Evolutionary conservation across 108 stramenopile genomes (phyloP), one percentile per base, ranked within the genome.

Genomic region (Schizochytrium sp.): DNA sequence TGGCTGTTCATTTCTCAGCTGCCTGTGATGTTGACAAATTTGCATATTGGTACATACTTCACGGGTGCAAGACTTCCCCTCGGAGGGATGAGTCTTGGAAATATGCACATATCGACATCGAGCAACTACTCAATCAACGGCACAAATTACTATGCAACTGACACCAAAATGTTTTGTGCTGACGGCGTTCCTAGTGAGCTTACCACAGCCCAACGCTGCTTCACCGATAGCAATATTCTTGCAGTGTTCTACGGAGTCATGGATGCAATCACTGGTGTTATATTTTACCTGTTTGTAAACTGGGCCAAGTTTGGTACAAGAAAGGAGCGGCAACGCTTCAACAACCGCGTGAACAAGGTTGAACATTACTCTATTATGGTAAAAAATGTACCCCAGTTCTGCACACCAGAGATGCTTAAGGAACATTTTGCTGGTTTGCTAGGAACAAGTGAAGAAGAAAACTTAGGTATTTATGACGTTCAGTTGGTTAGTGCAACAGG

Each of bases 351-450:
- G 12, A 46, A 17, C 50, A 83, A 83, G 50, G 44, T 83, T 19
- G 73, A 83, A 19, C 73, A 83, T 38, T 83, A 83, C 17, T 53
- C 49, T 53, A 12, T 83, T 8, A 4, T 83, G 19, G 73, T 83
- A 19, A 53, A 19, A 50, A 4, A 4, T 19, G 73, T 83, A 4
- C 73, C 73, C 28, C 46, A 4, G 13, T 8, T 8, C 4, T 83
- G 73, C 2, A 83, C 73, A n/a, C 19, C 45, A 38, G 73, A 83
- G 19, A 19, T 53, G 50, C 46, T 83, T 5, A 4, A 12, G 46
- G 46, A 4, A 4, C 73, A 83, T 19, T 83, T 83, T 2, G 38
- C 61, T 7, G 42, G 42, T n/a, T 42, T 64, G 61, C 19, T 10
- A 5, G 42, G 19, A 28, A 28, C 28, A 28, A 28, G 28, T 28